Conservation (phyloP, 2,329 filamentous ascomycete genomes). For the Claviceps sp. region DNA sequence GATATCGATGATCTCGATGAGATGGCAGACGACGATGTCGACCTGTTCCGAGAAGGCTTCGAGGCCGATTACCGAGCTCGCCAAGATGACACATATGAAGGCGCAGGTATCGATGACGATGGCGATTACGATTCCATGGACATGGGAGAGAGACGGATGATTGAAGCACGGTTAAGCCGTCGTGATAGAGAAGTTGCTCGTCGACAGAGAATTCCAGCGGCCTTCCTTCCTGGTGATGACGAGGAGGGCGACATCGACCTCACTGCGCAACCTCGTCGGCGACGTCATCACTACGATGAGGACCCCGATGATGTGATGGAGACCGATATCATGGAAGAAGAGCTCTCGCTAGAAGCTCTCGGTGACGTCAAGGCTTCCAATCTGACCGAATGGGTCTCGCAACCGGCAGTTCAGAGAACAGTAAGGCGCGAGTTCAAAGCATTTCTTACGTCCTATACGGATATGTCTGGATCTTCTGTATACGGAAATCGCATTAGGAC, state of each 20-base stretch:
- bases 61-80: constrained; percentile 57
- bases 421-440: constrained; percentile 96
- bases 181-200: constrained; percentile 60
- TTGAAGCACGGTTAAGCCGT: constrained; percentile 60
- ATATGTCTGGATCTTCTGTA: constrained; percentile 77
- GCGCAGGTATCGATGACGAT: constrained; percentile 62
- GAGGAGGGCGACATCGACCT: constrained; percentile 77
- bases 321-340: constrained; percentile 88
- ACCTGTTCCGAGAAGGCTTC: constrained; percentile 62
- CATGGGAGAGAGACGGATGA: constrained; percentile 48
- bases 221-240: constrained; percentile 68
- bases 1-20: constrained; percentile 69
- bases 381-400: constrained; percentile 88
- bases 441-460: constrained; percentile 91
- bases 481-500: constrained; percentile 91
- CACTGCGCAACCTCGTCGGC: constrained; percentile 69
- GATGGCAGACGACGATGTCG: constrained; percentile 67
- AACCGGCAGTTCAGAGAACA: constrained; percentile 78
- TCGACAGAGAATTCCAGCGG: constrained; percentile 52
- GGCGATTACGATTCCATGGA: constrained; percentile 60
- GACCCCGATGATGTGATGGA: constrained; percentile 86
- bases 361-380: constrained; percentile 88
- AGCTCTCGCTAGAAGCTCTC: constrained; percentile 81
- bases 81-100: constrained; percentile 56
- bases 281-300: constrained; percentile 86